Base-by-base conservation (phyloP, 1,284 basidiomycete genomes). In the Nidula niveotomentosa region DNA sequence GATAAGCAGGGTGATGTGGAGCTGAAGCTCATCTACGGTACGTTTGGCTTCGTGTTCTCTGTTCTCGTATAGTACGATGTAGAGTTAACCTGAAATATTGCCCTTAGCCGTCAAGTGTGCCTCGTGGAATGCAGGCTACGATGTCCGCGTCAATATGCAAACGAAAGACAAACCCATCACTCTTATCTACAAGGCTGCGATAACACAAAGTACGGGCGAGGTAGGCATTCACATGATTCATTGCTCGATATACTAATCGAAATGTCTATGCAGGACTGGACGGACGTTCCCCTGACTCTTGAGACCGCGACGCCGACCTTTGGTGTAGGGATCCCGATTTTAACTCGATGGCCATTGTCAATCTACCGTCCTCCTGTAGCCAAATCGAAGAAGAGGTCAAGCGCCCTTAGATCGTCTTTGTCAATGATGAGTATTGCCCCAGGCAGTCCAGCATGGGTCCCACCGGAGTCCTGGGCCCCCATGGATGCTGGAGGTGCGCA, bases 11-110 rank as follows among this genome's bases (percentile, higher is more conserved):
- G 54, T 0, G 65, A 66, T 15, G 57, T 67, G 12, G 62, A 65
- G 50, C 63, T 77, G 37, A 62, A 60, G 3, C 53, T 78, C 9
- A 64, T 70, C 2, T 78, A 78, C 56, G 72, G 76, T 76, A 49
- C 3, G 57, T 39, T 15, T 15, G 30, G n/a, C n/a, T n/a, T 34
- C 34, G 8, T 13, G 34, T 48, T 12, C 23, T 37, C n/a, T 48
- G 10, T 2, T 8, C 9, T n/a, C n/a, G n/a, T n/a, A n/a, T n/a
- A 46, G 8, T n/a, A n/a, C n/a, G n/a, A n/a, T n/a, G n/a, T n/a
- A n/a, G n/a, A n/a, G n/a, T n/a, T n/a, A n/a, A n/a, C n/a, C n/a
- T n/a, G n/a, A n/a, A n/a, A n/a, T 30, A 48, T 8, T n/a, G n/a
- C 44, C 8, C 50, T 2, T 39, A 76, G 76, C 68, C 51, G 74